Evolutionary conservation across 176 grass and related monocot genomes (phyloP).

Genomic region (Eragrostis curvula): DNA sequence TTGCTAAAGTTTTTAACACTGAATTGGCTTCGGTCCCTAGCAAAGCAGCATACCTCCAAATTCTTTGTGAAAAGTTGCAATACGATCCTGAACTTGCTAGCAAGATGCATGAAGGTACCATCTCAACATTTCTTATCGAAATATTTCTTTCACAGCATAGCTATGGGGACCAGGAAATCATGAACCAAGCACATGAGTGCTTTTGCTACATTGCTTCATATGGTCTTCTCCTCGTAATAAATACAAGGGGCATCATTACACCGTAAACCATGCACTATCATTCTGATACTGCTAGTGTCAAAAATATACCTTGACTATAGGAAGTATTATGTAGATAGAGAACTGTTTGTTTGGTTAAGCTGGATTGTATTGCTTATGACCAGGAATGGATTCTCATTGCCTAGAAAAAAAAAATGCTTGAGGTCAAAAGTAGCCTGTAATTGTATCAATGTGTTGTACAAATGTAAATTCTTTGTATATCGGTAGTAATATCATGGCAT

Average conservation of each 20-base stretch:
- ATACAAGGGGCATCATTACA: background rate
- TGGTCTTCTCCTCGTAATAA: background rate
- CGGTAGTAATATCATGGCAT: background rate
- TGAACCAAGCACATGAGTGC: background rate
- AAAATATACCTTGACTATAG: constrained; percentile 7
- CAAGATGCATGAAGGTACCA: constrained; percentile 94
- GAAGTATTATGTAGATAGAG: constrained; percentile 1
- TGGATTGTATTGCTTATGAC: constrained; percentile 17
- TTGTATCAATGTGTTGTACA: background rate
- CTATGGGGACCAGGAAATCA: constrained; percentile 17
- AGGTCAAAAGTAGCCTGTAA: background rate
- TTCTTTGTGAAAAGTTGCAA: constrained; percentile 86
- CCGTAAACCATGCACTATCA: constrained; percentile 9
- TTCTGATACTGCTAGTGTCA: background rate
- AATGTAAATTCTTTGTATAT: background rate
- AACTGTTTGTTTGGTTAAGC: constrained; percentile 23
- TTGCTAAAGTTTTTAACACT: constrained; percentile 79
- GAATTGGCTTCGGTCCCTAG: constrained; percentile 82
- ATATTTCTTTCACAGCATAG: constrained; percentile 26
- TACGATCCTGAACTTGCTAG: constrained; percentile 92
- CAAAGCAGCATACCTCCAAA: constrained; percentile 96
- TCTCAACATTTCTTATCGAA: constrained; percentile 28
- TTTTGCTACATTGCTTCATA: constrained; percentile 2
- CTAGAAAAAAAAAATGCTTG: background rate
- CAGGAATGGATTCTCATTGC: background rate